Evolutionary conservation across 2,329 filamentous ascomycete genomes (phyloP).

Genomic region (Hymenotorrendiella dingleyae): DNA sequence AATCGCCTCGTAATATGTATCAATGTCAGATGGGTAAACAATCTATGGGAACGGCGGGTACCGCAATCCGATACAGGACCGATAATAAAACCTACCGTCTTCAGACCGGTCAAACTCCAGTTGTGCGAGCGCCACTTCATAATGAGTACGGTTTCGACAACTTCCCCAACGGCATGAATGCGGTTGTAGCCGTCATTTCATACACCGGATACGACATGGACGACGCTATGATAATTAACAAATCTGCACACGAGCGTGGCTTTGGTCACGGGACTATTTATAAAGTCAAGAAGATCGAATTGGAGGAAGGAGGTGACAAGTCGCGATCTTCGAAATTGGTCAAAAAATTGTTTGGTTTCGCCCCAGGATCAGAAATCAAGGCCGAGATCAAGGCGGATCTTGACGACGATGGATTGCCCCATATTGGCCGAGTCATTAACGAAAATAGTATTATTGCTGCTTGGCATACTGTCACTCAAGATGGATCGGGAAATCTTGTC

Average conservation of each 20-base stretch:
- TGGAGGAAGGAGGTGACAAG: slow-evolving; percentile 70
- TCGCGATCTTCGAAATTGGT: slow-evolving; percentile 62
- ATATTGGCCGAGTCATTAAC: slow-evolving; percentile 69
- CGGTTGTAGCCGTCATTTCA: slow-evolving; percentile 93
- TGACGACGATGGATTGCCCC: slow-evolving; percentile 82
- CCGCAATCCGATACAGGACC: slow-evolving; percentile 76
- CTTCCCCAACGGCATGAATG: slow-evolving; percentile 94
- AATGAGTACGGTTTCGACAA: slow-evolving; percentile 97
- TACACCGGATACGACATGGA: slow-evolving; percentile 99
- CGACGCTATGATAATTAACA: slow-evolving; percentile 99
- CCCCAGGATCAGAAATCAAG: slow-evolving; percentile 67
- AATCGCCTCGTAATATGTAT: slow-evolving; percentile 98
- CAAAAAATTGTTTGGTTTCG: slow-evolving; percentile 84
- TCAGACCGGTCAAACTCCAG: slow-evolving; percentile 91
- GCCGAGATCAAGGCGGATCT: slow-evolving; percentile 65
- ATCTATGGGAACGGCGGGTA: slow-evolving; percentile 94
- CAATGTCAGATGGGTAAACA: slow-evolving; percentile 99
- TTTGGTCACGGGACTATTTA: slow-evolving; percentile 96
- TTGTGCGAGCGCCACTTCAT: slow-evolving; percentile 86
- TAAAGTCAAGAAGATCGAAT: slow-evolving; percentile 88
- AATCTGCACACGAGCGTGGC: slow-evolving; percentile 89
- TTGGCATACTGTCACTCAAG: slow-evolving; percentile 80
- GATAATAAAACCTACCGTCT: slow-evolving; percentile 96
- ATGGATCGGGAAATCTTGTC: slow-evolving; percentile 70
- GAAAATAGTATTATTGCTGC: slow-evolving; percentile 83